Conservation (phyloP, 1,139 yeast species). For the Kodamaea sp. region DNA sequence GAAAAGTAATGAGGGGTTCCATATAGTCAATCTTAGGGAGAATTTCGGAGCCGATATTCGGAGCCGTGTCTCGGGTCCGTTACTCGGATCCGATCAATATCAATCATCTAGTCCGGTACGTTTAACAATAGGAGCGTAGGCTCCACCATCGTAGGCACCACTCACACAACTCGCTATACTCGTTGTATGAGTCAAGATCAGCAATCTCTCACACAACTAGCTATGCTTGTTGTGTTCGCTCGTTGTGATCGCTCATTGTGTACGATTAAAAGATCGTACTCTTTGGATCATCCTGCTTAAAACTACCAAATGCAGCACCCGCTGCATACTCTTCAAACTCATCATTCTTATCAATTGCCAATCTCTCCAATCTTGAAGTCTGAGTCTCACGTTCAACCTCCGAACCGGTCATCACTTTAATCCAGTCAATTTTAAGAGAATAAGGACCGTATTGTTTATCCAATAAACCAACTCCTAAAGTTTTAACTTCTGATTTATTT, state of each 20-base stretch:
- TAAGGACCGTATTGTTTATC: slow-evolving; percentile 81
- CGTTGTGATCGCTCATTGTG: too few relatives aligned
- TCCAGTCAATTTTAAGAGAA: slow-evolving; percentile 66
- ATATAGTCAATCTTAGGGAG: too few relatives aligned
- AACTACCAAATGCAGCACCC: slow-evolving; percentile 22
- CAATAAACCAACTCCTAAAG: slow-evolving; percentile 75
- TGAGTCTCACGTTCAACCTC: slow-evolving; percentile 41
- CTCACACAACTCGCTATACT: too few relatives aligned
- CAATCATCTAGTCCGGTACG: too few relatives aligned
- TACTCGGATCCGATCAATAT: neutral
- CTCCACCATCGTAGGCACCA: too few relatives aligned
- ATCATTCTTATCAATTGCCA: slow-evolving; percentile 13
- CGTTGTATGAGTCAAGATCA: too few relatives aligned
- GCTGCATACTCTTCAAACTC: slow-evolving; percentile 3
- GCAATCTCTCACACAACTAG: too few relatives aligned
- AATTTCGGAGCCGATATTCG: neutral
- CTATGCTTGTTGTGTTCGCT: too few relatives aligned
- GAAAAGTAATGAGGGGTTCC: too few relatives aligned
- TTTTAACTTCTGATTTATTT: slow-evolving; percentile 62
- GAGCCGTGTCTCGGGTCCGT: neutral
- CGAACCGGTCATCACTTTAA: slow-evolving; percentile 63
- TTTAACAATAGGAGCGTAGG: too few relatives aligned
- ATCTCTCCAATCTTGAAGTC: slow-evolving; percentile 28
- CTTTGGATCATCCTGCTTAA: slow-evolving; percentile 31
- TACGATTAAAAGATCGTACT: slow-evolving; percentile 26